phyloP scores from a whole-genome alignment of 2,329 filamentous ascomycete genomes.

The Phialophora macrospora region DNA sequence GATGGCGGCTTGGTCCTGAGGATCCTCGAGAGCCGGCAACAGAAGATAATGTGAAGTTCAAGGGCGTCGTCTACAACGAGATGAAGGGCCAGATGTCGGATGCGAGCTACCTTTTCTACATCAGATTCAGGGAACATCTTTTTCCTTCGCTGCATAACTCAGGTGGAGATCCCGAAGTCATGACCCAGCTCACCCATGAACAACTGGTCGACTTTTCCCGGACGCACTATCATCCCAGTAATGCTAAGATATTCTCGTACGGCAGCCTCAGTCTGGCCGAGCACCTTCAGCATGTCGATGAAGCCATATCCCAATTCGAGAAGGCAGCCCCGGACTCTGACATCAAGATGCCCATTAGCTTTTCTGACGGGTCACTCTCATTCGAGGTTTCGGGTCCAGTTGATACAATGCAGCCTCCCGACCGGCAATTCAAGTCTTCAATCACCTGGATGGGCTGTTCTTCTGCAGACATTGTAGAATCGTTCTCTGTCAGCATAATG shows the following conservation, averaged over 20 bases:
- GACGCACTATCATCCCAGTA: conserved; percentile 95
- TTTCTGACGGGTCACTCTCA: conserved; percentile 68
- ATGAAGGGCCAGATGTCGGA: conserved; percentile 99
- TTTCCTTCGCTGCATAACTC: conserved; percentile 96
- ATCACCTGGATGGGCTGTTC: conserved; percentile 91
- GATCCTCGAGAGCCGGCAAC: conserved; percentile 66
- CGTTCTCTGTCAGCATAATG: conserved; percentile 81
- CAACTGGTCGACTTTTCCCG: conserved; percentile 87
- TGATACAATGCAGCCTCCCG: conserved; percentile 81
- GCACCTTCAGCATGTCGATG: conserved; percentile 79
- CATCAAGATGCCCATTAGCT: conserved; percentile 75
- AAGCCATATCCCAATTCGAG: conserved; percentile 74
- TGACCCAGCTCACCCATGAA: conserved; percentile 91
- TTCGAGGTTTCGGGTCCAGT: conserved; percentile 79
- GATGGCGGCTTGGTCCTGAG: conserved; percentile 93
- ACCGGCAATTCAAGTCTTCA: conserved; percentile 92
- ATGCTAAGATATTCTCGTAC: conserved; percentile 94
- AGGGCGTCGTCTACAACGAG: conserved; percentile 98
- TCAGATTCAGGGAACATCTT: conserved; percentile 90
- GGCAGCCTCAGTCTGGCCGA: conserved; percentile 85
- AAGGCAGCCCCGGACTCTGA: conserved; percentile 71
- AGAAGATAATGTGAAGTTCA: conserved; percentile 70
- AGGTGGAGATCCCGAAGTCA: conserved; percentile 92
- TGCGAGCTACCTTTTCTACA: conserved; percentile 93
- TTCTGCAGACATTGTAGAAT: conserved; percentile 79